phyloP scores from a whole-genome alignment of 2,329 filamentous ascomycete genomes.

The Sclerotinia sclerotiorum region DNA sequence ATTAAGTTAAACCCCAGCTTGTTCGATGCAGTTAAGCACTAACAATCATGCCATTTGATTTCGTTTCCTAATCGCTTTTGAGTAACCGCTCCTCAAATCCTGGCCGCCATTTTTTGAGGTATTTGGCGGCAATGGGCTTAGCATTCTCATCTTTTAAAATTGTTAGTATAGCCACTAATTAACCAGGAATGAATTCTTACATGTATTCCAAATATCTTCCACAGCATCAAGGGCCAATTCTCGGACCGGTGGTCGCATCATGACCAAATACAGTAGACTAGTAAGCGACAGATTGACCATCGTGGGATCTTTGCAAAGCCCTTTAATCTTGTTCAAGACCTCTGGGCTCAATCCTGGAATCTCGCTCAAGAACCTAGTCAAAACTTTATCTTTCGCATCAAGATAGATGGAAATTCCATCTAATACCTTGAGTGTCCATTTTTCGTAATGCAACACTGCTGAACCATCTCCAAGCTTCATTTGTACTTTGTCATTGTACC shows the following conservation, averaged over 20 bases:
- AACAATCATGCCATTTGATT: conserved; percentile 26
- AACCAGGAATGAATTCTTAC: conserved; percentile 47
- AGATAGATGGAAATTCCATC: conserved; percentile 88
- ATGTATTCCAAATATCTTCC: conserved; percentile 66
- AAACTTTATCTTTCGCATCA: conserved; percentile 84
- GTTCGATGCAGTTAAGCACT: conserved; percentile 6
- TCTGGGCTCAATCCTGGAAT: conserved; percentile 74
- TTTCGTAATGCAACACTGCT: conserved; percentile 68
- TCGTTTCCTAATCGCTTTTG: conserved; percentile 30
- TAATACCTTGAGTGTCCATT: conserved; percentile 76
- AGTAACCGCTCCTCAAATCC: conserved; percentile 35
- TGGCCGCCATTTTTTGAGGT: conserved; percentile 61
- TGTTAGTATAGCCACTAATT: conserved; percentile 31
- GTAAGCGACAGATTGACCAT: conserved; percentile 63
- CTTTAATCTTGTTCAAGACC: conserved; percentile 71
- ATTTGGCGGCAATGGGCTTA: conserved; percentile 61
- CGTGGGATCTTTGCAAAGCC: conserved; percentile 64
- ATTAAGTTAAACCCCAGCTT: neutral
- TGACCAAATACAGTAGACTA: conserved; percentile 64
- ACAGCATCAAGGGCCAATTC: conserved; percentile 64
- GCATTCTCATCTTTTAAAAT: conserved; percentile 56
- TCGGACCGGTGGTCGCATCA: conserved; percentile 65
- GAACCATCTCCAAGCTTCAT: conserved; percentile 44
- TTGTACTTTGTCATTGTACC: conserved; percentile 82
- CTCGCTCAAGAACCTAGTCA: conserved; percentile 89